A percentile compares a stretch with the other conserved stretches of the same genome.
These are phyloP conservation scores for Peniophora sp. DNA, from an alignment of 1,284 basidiomycete species.

Conservation along the genomic window DNA sequence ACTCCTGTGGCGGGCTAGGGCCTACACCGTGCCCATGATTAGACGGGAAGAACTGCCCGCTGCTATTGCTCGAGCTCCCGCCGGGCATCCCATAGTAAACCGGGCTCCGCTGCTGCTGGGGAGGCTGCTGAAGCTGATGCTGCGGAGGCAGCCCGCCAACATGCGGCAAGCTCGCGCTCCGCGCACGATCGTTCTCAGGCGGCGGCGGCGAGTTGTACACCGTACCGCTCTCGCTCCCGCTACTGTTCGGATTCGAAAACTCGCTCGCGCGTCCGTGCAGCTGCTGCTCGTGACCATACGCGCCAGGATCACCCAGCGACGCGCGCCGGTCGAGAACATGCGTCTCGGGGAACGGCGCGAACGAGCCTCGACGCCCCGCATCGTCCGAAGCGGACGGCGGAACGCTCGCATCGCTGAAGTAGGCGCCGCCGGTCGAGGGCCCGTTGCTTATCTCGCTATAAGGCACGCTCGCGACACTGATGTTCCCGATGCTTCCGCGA, in stretches of 20 bases:
- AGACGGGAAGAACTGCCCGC: too few relatives aligned
- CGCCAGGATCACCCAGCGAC: not conserved
- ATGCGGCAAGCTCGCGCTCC: not conserved
- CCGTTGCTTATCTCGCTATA: conserved; percentile 9
- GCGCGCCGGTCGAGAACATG: not conserved
- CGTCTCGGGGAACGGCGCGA: not conserved
- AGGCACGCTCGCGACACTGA: conserved; percentile 9
- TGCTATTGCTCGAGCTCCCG: too few relatives aligned
- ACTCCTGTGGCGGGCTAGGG: too few relatives aligned
- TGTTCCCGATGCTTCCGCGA: conserved; percentile 6
- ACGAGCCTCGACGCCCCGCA: conserved; percentile 10
- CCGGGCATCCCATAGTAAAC: too few relatives aligned
- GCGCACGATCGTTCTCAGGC: not conserved
- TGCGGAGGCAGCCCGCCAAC: too few relatives aligned
- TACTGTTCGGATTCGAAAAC: conserved; percentile 2
- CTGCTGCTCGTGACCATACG: conserved; percentile 1
- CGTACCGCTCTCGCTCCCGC: not conserved
- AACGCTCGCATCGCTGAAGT: conserved; percentile 9
- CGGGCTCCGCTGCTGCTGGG: too few relatives aligned
- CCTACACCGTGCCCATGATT: too few relatives aligned
- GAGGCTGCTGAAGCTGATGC: too few relatives aligned
- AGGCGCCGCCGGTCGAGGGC: conserved; percentile 9
- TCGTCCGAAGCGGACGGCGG: conserved; percentile 8
- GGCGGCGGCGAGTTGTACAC: not conserved
- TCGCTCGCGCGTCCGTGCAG: conserved; percentile 3